Percentiles rank a stretch among this genome's conserved stretches.
phyloP scores from a whole-genome alignment of 2,329 filamentous ascomycete species.

The Venturia oleaginea region DNA sequence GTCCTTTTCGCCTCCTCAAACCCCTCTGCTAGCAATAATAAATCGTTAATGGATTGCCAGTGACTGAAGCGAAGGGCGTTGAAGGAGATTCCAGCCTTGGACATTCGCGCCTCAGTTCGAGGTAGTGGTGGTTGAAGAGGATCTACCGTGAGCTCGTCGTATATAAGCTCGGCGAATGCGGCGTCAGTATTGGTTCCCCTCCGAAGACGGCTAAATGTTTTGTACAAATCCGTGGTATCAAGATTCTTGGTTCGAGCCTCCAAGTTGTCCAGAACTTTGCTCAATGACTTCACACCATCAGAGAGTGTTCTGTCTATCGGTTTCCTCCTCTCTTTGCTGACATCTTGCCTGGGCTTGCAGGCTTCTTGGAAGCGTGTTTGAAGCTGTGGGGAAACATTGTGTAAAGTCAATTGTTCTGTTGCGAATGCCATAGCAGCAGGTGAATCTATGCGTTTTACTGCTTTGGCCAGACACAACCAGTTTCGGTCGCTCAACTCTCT shows the following conservation, averaged over 20 bases:
- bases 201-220: not conserved
- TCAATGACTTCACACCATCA: not conserved
- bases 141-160: conserved; percentile 37
- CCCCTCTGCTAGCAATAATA: conserved; percentile 26
- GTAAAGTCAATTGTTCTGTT: conserved; percentile 19
- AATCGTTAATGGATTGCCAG: conserved; percentile 39
- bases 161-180: conserved; percentile 32
- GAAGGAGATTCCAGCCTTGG: conserved; percentile 32
- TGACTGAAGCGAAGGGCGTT: conserved; percentile 40
- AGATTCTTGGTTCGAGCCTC: not conserved
- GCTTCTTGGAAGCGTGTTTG: not conserved
- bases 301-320: not conserved
- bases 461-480: conserved; percentile 27
- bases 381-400: not conserved
- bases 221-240: not conserved
- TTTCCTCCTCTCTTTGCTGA: not conserved
- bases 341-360: not conserved
- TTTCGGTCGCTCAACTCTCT: conserved; percentile 21
- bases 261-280: not conserved
- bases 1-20: not conserved
- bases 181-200: not conserved
- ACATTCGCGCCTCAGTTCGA: conserved; percentile 17
- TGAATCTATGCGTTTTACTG: conserved; percentile 22
- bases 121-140: conserved; percentile 23
- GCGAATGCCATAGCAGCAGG: conserved; percentile 18